Evolutionary conservation across 2,329 filamentous ascomycete genomes (phyloP).

Genomic region (Karstenula rhodostoma): DNA sequence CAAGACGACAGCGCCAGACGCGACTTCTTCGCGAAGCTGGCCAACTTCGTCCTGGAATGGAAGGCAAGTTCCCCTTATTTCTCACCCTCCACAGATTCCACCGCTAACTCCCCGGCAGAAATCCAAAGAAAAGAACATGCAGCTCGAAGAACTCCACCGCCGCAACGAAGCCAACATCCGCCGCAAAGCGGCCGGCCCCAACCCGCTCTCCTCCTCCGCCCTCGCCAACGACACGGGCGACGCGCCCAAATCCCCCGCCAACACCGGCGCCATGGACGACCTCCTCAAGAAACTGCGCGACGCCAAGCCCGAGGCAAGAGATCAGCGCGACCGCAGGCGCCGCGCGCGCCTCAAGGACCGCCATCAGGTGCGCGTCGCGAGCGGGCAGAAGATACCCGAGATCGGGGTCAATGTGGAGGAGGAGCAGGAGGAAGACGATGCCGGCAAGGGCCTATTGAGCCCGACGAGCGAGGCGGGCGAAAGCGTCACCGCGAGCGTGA

Average conservation of each 20-base stretch:
- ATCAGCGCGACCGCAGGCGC: conserved; percentile 87
- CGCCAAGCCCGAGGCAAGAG: conserved; percentile 86
- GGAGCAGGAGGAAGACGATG: conserved; percentile 48
- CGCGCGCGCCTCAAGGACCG: conserved; percentile 88
- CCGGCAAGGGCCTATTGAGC: conserved; percentile 62
- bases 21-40: conserved; percentile 95
- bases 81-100: too few relatives aligned
- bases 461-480: conserved; percentile 53
- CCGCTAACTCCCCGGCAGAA: conserved; percentile 60
- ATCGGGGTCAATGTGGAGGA: conserved; percentile 62
- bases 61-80: conserved; percentile 64
- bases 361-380: conserved; percentile 88
- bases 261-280: conserved; percentile 93
- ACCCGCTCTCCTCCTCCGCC: conserved; percentile 65
- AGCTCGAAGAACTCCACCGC: conserved; percentile 80
- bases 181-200: conserved; percentile 67
- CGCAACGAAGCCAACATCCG: conserved; percentile 93
- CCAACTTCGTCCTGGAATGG: conserved; percentile 90
- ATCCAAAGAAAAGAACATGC: conserved; percentile 90
- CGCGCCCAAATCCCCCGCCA: conserved; percentile 67
- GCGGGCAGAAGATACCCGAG: conserved; percentile 87
- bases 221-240: conserved; percentile 50
- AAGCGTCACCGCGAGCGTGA: conserved; percentile 35
- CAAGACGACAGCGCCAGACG: conserved; percentile 89
- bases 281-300: conserved; percentile 93